Percentiles rank a stretch among this genome's conserved stretches.
phyloP scores from a whole-genome alignment of 192 early-diverging fungal species.

The Coemansia aciculifera region DNA sequence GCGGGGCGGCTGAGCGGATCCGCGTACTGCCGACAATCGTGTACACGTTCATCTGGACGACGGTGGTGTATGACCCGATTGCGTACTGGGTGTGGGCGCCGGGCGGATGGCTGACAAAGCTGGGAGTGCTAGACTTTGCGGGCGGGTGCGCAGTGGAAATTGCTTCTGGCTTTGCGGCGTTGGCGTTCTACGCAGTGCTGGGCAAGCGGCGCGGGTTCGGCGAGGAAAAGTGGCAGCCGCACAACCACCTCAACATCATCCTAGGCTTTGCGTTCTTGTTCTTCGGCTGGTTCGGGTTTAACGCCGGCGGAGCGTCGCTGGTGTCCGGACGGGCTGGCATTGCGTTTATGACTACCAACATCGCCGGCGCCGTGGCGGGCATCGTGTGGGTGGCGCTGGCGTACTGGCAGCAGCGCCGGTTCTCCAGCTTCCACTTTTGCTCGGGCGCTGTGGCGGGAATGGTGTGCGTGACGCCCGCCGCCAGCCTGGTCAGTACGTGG shows the following conservation, averaged over 20 bases:
- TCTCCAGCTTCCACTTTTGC: constrained; percentile 82
- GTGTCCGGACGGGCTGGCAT: constrained; percentile 72
- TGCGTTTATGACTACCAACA: constrained; percentile 72
- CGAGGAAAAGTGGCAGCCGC: constrained; percentile 66
- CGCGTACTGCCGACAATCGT: constrained; percentile 64
- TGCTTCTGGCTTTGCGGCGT: constrained; percentile 74
- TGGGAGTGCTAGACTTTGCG: constrained; percentile 85
- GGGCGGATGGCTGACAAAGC: constrained; percentile 72
- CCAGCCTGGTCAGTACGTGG: constrained; percentile 73
- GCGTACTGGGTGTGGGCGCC: constrained; percentile 83
- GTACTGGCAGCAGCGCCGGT: constrained; percentile 68
- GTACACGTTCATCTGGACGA: constrained; percentile 69
- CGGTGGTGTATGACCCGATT: constrained; percentile 70
- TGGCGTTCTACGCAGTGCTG: constrained; percentile 80
- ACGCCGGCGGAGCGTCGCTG: constrained; percentile 75
- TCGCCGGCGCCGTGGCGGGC: constrained; percentile 69
- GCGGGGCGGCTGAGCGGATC: constrained; percentile 74
- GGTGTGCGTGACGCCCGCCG: constrained; percentile 85
- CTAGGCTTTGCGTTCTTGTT: constrained; percentile 76
- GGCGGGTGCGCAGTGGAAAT: constrained; percentile 87
- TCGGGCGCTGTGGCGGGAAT: constrained; percentile 87
- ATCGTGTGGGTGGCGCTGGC: constrained; percentile 76
- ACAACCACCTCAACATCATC: constrained; percentile 82
- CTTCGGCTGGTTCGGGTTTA: constrained; percentile 94
- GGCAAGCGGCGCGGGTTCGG: constrained; percentile 72